phyloP scores from a whole-genome alignment of 2,329 filamentous ascomycete species.

The Coccinonectria pachysandricola region DNA sequence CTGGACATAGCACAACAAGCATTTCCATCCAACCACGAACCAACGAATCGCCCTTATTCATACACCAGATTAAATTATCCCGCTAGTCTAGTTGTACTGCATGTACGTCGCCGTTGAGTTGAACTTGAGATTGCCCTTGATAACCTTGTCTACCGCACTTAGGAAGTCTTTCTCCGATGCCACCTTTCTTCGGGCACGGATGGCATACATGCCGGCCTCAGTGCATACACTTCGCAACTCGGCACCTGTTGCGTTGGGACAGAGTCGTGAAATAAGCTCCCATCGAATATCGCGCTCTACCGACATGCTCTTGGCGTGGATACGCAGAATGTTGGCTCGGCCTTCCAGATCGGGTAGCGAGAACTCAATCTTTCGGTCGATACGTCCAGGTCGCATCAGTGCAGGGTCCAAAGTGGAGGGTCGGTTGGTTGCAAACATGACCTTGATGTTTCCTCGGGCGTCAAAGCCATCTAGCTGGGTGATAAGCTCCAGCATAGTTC shows the following conservation, averaged over 20 bases:
- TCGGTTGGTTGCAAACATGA: slow-evolving; percentile 98
- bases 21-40: too few species aligned
- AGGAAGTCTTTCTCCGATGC: slow-evolving; percentile 98
- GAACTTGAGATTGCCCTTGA: slow-evolving; percentile 98
- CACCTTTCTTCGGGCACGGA: slow-evolving; percentile 88
- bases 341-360: slow-evolving; percentile 94
- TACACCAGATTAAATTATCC: slow-evolving; percentile 24
- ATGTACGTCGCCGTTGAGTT: slow-evolving; percentile 97
- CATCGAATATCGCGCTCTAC: slow-evolving; percentile 97
- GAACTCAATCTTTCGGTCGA: slow-evolving; percentile 98
- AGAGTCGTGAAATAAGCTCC: slow-evolving; percentile 95
- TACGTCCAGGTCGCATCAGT: slow-evolving; percentile 92
- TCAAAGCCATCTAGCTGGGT: slow-evolving; percentile 97
- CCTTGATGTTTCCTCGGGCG: slow-evolving; percentile 94
- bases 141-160: slow-evolving; percentile 97
- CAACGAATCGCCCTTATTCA: slow-evolving; percentile 20
- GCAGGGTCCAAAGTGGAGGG: slow-evolving; percentile 94
- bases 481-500: slow-evolving; percentile 96
- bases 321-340: slow-evolving; percentile 91
- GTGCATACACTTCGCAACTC: slow-evolving; percentile 95
- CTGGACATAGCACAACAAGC: too few species aligned
- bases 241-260: slow-evolving; percentile 93
- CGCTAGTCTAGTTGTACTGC: slow-evolving; percentile 78
- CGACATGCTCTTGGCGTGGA: slow-evolving; percentile 99
- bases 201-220: slow-evolving; percentile 97